Evolutionary conservation across 345 rosid genomes (phyloP), one percentile per base, ranked within the genome.

Genomic region (Gossypium bickii): DNA sequence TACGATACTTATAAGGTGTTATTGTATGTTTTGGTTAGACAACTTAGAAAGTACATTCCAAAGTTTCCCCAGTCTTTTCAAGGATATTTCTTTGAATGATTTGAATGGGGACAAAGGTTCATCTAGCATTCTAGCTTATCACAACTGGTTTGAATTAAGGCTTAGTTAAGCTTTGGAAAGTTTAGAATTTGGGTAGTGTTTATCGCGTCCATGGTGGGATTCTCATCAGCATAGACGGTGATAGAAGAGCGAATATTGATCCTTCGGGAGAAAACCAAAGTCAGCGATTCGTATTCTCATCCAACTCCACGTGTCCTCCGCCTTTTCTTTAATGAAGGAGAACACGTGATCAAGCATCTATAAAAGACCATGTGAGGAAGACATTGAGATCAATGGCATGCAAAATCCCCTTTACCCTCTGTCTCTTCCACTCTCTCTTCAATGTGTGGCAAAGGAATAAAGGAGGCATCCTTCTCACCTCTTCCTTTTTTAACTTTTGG

Each of bases 171-270:
- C 13, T 55, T 22, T 45, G 34, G 75, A 56, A 72, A 56, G 34
- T 22, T 58, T 2, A 18, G 38, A 20, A 43, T 43, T 41, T 71
- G 53, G 74, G 48, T 57, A 60, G 67, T 72, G 67, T 75, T 68
- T 65, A 61, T 84, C 66, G 65, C 75, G 61, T 78, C 68, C 48
- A 41, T 63, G 72, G 74, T 74, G 76, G 69, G 62, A 82, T 78
- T 73, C 80, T 77, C 76, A 56, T 75, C 77, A 66, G 48, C 67
- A 60, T 66, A 41, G 60, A 67, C 44, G 53, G 49, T 72, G 82
- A 78, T 74, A 51, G 79, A 63, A 78, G 57, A 76, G 67, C 74
- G 85, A 78, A 84, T 78, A 62, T 27, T 41, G 44, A 57, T 74
- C 58, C 71, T 78, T 82, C 71, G 49, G 34, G 51, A 74, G 57